Evolutionary conservation across 768 basidiomycete species (phyloP).

Genomic region (Tricholoma furcatifolium): DNA sequence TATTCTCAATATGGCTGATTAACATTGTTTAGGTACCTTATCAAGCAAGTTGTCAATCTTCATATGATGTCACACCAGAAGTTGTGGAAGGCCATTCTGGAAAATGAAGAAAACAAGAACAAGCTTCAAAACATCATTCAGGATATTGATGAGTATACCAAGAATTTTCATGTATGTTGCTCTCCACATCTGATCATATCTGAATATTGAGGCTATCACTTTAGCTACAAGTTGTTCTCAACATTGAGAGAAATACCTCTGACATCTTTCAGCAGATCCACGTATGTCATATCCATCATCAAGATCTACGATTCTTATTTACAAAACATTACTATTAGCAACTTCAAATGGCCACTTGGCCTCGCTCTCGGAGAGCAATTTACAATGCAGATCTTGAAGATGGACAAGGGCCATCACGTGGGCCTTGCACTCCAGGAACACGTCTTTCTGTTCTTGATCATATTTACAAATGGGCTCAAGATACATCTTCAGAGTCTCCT

Average conservation of each 20-base stretch:
- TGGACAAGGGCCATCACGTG: neutral
- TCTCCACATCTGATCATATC: neutral
- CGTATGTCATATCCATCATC: constrained; percentile 16
- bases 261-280: constrained; percentile 11
- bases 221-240: neutral
- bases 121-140: constrained; percentile 1
- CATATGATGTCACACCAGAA: neutral
- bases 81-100: constrained; percentile 4
- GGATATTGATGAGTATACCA: constrained; percentile 14
- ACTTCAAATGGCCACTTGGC: neutral
- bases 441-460: neutral
- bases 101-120: constrained; percentile 10
- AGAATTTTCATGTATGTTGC: constrained; percentile 15
- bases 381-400: neutral
- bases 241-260: neutral
- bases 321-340: constrained; percentile 8
- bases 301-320: constrained; percentile 18
- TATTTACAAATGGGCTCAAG: constrained; percentile 23
- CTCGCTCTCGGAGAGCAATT: neutral
- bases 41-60: neutral
- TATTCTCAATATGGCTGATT: neutral
- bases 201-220: neutral
- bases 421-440: constrained; percentile 18
- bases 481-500: constrained; percentile 14
- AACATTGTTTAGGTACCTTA: neutral